phyloP scores from a whole-genome alignment of 75 land plant species.

The Ceratopteris richardii region DNA sequence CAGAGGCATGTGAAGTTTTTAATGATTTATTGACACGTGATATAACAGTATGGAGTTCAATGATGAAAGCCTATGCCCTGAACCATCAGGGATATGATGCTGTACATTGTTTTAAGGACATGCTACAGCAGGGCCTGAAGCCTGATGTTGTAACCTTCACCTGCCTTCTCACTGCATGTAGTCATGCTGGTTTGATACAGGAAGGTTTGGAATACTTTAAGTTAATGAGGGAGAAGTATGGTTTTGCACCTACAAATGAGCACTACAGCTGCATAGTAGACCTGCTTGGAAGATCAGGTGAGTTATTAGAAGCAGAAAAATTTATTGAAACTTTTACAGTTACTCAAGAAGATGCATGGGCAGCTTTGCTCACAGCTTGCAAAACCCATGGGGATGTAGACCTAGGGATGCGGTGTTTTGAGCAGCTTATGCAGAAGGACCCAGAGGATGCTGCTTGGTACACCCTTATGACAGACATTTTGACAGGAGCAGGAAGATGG shows the following conservation, averaged over 20 bases:
- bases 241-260: not conserved
- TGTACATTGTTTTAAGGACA: conserved; percentile 8
- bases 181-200: conserved; percentile 8
- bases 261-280: not conserved
- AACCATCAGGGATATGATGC: conserved; percentile 12
- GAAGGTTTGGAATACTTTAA: conserved; percentile 13
- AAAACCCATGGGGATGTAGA: conserved; percentile 41
- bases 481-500: conserved; percentile 28
- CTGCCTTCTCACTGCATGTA: conserved; percentile 19
- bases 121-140: conserved; percentile 11
- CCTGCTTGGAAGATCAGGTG: not conserved
- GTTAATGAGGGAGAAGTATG: not conserved
- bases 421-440: conserved; percentile 34
- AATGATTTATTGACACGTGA: conserved; percentile 14
- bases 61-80: conserved; percentile 20
- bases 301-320: not conserved
- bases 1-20: conserved; percentile 17
- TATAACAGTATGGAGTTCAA: conserved; percentile 27
- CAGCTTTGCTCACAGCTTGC: conserved; percentile 59
- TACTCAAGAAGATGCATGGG: conserved; percentile 27
- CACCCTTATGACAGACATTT: conserved; percentile 53
- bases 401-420: conserved; percentile 37
- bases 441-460: conserved; percentile 40
- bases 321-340: not conserved
- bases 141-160: conserved; percentile 24